Evolutionary conservation across 306 rosid species (phyloP), one percentile per base, ranked within the genome.

Genomic region (Prunus mume): DNA sequence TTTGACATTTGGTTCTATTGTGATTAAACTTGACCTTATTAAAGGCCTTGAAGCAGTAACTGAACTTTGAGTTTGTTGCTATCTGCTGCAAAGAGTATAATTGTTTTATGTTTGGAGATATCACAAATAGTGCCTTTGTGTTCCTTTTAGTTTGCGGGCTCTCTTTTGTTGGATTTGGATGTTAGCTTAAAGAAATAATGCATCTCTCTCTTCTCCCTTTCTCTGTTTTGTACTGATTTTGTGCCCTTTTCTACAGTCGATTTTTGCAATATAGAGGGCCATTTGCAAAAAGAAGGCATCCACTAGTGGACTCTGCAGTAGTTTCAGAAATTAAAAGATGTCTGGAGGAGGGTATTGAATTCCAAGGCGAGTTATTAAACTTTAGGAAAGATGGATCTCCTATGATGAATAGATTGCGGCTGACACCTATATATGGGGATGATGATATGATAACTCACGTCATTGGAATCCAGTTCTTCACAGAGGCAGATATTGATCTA

Each of bases 211-310:
- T 25, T 43, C 0, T n/a, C 12, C 30, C 47, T 18, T 43, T 3
- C 18, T 32, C 20, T 46, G 52, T 43, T 46, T 78, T 77, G 69
- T 79, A 77, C 85, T 85, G 79, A 70, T 32, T 71, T 72, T 80
- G 54, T 54, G 55, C 73, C 46, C 68, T 71, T 75, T 82, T n/a
- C 84, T 84, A 67, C 98, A 96, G 99, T 81, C 99, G 99, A 49
- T 96, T 96, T 86, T 83, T 96, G 91, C 99, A 96, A 80, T 91
- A 95, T 88, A 91, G 99, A 77, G 99, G 99, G 64, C 99, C 99
- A 45, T 96, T 91, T 79, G 97, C 99, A 55, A 96, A 96, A 81
- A 87, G 99, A 88, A 86, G 99, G 85, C 99, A 96, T 79, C 93
- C 97, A 47, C 84, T 92, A 83, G 98, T 96, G 74, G 93, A 96